Evolutionary conservation across 176 grass and related monocot species (phyloP), one percentile per base, ranked within the genome.

Genomic region (Chloris gayana): DNA sequence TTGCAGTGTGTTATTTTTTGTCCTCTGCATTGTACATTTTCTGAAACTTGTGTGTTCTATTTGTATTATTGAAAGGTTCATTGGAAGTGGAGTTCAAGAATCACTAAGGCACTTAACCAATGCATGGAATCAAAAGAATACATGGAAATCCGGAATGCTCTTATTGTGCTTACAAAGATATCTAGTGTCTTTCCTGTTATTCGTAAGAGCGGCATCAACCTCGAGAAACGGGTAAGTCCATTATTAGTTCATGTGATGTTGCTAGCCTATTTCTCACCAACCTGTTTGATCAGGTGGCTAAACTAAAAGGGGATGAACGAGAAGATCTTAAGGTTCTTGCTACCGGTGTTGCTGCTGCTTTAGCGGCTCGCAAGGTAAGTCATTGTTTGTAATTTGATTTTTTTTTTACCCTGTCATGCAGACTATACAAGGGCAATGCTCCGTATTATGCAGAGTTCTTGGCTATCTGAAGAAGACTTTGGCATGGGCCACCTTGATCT

Each of bases 391-490:
- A 38, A 70, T 62, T 64, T n/a, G n/a, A n/a, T n/a, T n/a, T n/a
- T 9, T 14, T 34, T 34, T 19, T 46, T 6, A 6, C 15, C 44
- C 56, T 65, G 30, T 42, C 57, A 61, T 54, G 58, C 73, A 46
- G 26, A 26, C 38, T 72, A 15, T 76, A n/a, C 33, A 39, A 31
- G 41, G 50, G 11, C 45, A 59, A 68, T 64, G 15, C 25, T 69
- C 37, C 72, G 51, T 79, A 34, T 84, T 73, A n/a, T 88, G 86
- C 86, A 99, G 96, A 90, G 84, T 69, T 89, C 93, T 82, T 99
- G 96, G 96, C 79, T 99, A 83, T 91, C 96, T 90, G 96, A 99
- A 53, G 96, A 95, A 86, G 96, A 93, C 69, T 99, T 99, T 91
- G 88, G 88, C 60, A 93, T 95, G 97, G 93, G 93, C 44, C 78